Evolutionary conservation across 345 rosid species (phyloP), one percentile per base, ranked within the genome.

Genomic region (Microthlaspi erraticum): DNA sequence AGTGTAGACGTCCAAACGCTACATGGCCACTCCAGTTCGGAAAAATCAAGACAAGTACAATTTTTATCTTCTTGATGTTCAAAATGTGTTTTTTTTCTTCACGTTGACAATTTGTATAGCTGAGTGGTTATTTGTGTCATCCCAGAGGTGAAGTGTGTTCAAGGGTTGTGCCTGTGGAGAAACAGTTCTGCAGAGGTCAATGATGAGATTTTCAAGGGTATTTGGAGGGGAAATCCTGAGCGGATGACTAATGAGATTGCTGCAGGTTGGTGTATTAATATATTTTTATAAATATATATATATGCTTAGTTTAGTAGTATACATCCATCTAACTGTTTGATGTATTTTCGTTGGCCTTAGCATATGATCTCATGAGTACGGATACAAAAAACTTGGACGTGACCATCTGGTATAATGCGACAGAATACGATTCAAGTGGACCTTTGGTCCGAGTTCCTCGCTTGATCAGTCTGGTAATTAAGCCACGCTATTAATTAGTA

Each of bases 131-230:
- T 73, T 1, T 33, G 72, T 48, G 23, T 49, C 29, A 20, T 64
- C 46, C 3, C 70, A 91, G 94, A 72, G 80, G 67, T 83, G 64
- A 68, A 43, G 63, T 93, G 98, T 84, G 81, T 81, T 74, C 81
- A 72, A 83, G 89, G 91, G 46, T 14, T 79, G 61, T 67, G 60
- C 46, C 55, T 85, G 36, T 91, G 98, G 97, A 79, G 88, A 70
- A 85, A 86, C 64, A 83, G 77, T 72, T 78, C 94, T 61, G 70
- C 78, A 45, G 88, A 78, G 80, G 73, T 93, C 70, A 93, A 91
- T 62, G 79, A 85, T 60, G 91, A 87, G 80, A 68, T 93, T 64
- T 91, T 77, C 75, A 81, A 60, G 71, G 92, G 98, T 69, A 87
- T 58, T 52, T 66, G 62, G 49, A 79, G 80, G 46, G 97, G 90